Evolutionary conservation across 78 protist genomes (phyloP).

Genomic region (Bodo saltans): DNA sequence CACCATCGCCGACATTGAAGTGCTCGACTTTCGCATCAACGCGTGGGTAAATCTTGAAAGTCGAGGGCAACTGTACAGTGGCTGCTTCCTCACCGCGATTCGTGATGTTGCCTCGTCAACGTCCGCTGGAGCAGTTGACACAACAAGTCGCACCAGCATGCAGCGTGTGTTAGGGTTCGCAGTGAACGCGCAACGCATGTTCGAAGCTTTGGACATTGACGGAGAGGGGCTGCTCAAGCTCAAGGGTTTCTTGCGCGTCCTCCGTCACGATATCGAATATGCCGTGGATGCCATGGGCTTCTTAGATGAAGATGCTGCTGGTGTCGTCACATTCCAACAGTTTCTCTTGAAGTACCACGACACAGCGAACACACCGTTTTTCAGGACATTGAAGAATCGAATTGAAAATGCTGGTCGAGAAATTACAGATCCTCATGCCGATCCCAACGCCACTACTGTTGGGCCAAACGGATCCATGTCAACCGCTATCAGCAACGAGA

Average conservation of each 20-base stretch:
- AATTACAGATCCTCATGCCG: too few species aligned
- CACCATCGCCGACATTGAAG: neutral
- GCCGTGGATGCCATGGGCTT: neutral
- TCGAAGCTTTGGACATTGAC: neutral
- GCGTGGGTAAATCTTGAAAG: neutral
- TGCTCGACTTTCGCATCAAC: neutral
- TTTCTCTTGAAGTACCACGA: neutral
- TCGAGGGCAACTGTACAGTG: neutral
- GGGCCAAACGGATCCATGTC: too few species aligned
- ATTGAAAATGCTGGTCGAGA: too few species aligned
- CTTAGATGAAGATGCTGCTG: neutral
- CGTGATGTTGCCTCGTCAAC: neutral
- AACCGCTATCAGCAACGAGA: too few species aligned
- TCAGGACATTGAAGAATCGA: too few species aligned
- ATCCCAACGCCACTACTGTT: too few species aligned
- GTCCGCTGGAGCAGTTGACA: neutral
- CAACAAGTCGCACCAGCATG: neutral
- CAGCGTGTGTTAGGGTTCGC: neutral
- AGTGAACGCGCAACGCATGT: neutral
- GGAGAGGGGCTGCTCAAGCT: neutral
- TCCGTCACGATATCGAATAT: neutral
- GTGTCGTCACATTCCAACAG: neutral
- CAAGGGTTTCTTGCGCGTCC: neutral
- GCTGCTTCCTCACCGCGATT: neutral
- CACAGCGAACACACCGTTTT: too few species aligned